Base-by-base conservation (phyloP, 306 rosid species). In the Vigna radiata region DNA sequence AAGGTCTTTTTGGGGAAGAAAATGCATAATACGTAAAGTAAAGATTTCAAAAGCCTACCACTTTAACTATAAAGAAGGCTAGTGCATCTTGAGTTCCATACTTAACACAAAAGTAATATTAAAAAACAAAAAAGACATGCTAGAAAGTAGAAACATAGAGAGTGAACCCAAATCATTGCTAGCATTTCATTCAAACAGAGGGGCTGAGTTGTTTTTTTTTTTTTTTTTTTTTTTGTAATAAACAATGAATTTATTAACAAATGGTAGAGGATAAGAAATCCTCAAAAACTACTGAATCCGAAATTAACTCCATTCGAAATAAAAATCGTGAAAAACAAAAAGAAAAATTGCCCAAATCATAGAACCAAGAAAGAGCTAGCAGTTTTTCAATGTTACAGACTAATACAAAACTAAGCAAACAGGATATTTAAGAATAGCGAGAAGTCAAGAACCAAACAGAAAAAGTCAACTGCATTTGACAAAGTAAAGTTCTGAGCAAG, bases 391-490 rank as follows among this genome's bases (percentile, higher is more conserved):
- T 12, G 68, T 13, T 25, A 65, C 52, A 73, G 37, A 29, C 47
- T 52, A 43, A 15, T 31, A 59, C 68, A 73, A 33, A 61, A 52
- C 64, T 64, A 9, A 46, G 23, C 10, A 65, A 25, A 55, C 25
- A n/a, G 18, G 9, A 17, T 21, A 15, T 73, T 31, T 37, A 46
- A 43, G 43, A 56, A 37, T 41, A 14, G 41, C 18, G 25, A 65
- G 16, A 55, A 11, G 43, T 62, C 15, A 8, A 33, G 63, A 75
- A 64, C 4, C 67, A 54, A 77, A 41, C 47, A 53, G 65, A 23
- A 53, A 61, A 62, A 19, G 59, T 36, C 63, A 60, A 53, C 36
- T 67, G 65, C 73, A 65, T 15, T 75, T 16, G 36, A 68, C 69
- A 62, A 61, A 61, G 63, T 50, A 64, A 49, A 49, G 17, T 23